Percentiles rank a stretch among this genome's conserved stretches.
Conservation (phyloP, 1,284 basidiomycete genomes). For the Ganoderma multipileum region DNA sequence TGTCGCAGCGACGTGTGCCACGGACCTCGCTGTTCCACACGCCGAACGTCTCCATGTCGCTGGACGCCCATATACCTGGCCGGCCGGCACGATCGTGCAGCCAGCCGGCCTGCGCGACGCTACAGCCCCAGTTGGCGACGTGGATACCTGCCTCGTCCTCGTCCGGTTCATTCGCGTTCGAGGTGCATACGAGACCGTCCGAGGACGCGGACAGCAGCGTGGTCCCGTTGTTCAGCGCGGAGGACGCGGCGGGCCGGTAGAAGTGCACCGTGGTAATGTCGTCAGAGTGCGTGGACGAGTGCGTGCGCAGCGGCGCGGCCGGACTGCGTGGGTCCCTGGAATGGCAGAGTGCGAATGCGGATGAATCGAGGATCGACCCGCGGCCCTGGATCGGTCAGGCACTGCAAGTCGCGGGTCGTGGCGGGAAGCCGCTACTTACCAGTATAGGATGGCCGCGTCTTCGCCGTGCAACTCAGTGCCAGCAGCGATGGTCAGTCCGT, state of each 20-base stretch:
- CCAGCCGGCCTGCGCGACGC: conserved; percentile 79
- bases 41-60: conserved; percentile 87
- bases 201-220: conserved; percentile 73
- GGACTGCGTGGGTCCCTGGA: conserved; percentile 67
- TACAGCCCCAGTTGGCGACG: conserved; percentile 79
- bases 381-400: conserved; percentile 1
- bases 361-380: conserved; percentile 7
- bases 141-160: conserved; percentile 77
- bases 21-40: conserved; percentile 70
- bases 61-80: conserved; percentile 68
- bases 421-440: conserved; percentile 52
- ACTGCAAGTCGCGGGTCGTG: not conserved
- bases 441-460: conserved; percentile 76
- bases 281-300: conserved; percentile 78
- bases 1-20: not conserved
- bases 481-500: conserved; percentile 71
- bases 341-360: conserved; percentile 7
- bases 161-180: conserved; percentile 70
- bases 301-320: conserved; percentile 53
- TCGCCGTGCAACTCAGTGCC: conserved; percentile 75
- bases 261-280: conserved; percentile 77
- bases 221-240: conserved; percentile 29
- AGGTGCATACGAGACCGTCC: conserved; percentile 74
- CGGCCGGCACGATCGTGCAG: conserved; percentile 43
- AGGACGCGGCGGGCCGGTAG: conserved; percentile 33